Evolutionary conservation across 768 basidiomycete species (phyloP).

Genomic region (Mycena vulgaris): DNA sequence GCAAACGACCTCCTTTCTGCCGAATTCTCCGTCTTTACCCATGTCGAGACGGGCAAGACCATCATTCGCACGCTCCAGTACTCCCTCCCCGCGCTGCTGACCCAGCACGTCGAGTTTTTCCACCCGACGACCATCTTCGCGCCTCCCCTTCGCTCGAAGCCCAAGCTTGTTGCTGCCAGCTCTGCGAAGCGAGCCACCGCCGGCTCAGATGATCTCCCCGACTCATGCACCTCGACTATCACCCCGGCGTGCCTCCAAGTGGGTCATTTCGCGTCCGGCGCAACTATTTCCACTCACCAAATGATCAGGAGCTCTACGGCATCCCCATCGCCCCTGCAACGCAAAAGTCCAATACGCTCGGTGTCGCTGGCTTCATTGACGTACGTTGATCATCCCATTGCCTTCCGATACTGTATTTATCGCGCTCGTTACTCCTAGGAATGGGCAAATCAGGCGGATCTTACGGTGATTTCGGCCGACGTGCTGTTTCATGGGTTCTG

Average conservation of each 20-base stretch:
- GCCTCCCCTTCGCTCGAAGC: constrained; percentile 9
- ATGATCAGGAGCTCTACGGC: constrained; percentile 35
- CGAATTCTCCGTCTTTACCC: constrained; percentile 32
- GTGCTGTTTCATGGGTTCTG: constrained; percentile 12
- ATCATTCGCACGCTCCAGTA: constrained; percentile 42
- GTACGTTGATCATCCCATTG: constrained; percentile 6
- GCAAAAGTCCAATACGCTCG: too few species aligned
- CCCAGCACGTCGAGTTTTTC: constrained; percentile 37
- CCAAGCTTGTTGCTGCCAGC: constrained; percentile 14
- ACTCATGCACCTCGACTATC: constrained; percentile 37
- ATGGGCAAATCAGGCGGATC: constrained; percentile 18
- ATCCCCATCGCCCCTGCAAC: too few species aligned
- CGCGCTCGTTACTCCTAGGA: background rate
- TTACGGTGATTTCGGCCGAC: constrained; percentile 11
- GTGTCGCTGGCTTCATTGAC: too few species aligned
- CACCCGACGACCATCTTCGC: constrained; percentile 41
- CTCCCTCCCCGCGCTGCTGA: constrained; percentile 38
- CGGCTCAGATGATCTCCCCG: constrained; percentile 34
- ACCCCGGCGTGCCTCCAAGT: constrained; percentile 41
- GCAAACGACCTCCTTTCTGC: constrained; percentile 40
- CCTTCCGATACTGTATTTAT: constrained; percentile 10
- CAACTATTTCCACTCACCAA: constrained; percentile 14
- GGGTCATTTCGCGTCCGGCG: constrained; percentile 11
- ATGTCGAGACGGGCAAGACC: constrained; percentile 29
- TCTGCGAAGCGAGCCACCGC: constrained; percentile 7